Conservation (phyloP, 1,284 basidiomycete species). For the Pseudozyma sp. region DNA sequence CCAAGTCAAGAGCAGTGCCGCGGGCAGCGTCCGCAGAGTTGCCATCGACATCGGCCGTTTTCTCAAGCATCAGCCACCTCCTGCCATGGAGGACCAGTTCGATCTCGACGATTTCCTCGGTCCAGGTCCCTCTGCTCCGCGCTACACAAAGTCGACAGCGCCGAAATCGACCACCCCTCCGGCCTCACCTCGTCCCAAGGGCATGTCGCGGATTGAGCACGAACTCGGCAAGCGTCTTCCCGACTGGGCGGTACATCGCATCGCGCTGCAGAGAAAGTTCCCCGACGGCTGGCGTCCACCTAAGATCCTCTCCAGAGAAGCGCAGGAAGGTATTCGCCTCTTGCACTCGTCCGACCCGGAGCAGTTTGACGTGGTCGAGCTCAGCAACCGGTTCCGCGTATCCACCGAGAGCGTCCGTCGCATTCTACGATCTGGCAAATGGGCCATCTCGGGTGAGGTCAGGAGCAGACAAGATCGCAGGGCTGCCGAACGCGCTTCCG, state of each 20-base stretch:
- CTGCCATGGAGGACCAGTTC: slow-evolving; percentile 29
- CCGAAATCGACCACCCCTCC: slow-evolving; percentile 10
- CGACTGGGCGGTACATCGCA: slow-evolving; percentile 57
- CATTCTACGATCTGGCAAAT: slow-evolving; percentile 54
- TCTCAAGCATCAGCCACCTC: slow-evolving; percentile 38
- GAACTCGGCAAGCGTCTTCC: slow-evolving; percentile 54
- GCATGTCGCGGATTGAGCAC: slow-evolving; percentile 61
- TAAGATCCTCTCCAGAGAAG: slow-evolving; percentile 63
- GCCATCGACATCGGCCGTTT: slow-evolving; percentile 54
- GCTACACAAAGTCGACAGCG: slow-evolving; percentile 14
- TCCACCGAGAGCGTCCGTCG: slow-evolving; percentile 60
- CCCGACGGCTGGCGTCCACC: slow-evolving; percentile 65
- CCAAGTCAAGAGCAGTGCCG: slow-evolving; percentile 55
- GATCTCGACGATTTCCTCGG: slow-evolving; percentile 58
- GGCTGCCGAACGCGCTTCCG: slow-evolving; percentile 30
- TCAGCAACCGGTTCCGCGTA: slow-evolving; percentile 59
- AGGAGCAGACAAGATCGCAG: slow-evolving; percentile 40
- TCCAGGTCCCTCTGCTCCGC: slow-evolving; percentile 29
- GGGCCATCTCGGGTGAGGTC: slow-evolving; percentile 33
- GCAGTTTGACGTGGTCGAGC: slow-evolving; percentile 46
- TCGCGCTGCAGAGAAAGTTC: slow-evolving; percentile 57
- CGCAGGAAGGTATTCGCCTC: slow-evolving; percentile 62
- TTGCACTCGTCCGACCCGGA: slow-evolving; percentile 62
- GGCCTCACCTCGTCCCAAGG: slow-evolving; percentile 45
- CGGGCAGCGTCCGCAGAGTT: slow-evolving; percentile 56